phyloP scores from a whole-genome alignment of 2,329 filamentous ascomycete genomes.

The Alternaria postmessia region DNA sequence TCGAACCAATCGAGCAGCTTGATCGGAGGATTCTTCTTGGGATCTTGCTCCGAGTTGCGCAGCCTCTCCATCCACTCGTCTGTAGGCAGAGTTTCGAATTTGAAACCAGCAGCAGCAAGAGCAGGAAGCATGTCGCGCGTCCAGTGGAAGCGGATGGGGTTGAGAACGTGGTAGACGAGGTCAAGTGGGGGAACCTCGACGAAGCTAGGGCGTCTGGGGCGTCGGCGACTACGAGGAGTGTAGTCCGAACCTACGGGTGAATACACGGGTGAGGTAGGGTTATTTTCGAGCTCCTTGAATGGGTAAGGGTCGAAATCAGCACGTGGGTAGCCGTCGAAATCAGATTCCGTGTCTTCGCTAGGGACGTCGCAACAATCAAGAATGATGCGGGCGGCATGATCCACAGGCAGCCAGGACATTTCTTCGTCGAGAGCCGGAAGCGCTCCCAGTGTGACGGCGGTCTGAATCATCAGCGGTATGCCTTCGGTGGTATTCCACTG shows the following conservation, averaged over 20 bases:
- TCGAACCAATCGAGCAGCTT: constrained; percentile 44
- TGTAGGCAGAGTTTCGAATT: constrained; percentile 32
- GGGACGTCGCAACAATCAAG: constrained; percentile 15
- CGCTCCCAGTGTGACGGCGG: constrained; percentile 56
- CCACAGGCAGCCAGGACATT: constrained; percentile 56
- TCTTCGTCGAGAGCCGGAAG: constrained; percentile 57
- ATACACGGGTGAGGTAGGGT: too few species aligned
- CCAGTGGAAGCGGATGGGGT: constrained; percentile 61
- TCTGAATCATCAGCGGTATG: constrained; percentile 60
- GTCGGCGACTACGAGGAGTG: too few species aligned
- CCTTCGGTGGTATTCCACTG: constrained; percentile 62
- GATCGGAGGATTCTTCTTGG: constrained; percentile 36
- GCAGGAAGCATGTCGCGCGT: constrained; percentile 62
- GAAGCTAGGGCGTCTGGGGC: too few species aligned
- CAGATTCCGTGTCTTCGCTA: too few species aligned
- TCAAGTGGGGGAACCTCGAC: constrained; percentile 10
- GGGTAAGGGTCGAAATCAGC: too few species aligned
- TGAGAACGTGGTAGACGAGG: constrained; percentile 62
- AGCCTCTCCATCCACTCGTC: constrained; percentile 39
- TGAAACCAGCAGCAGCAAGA: constrained; percentile 54
- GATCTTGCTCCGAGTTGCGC: constrained; percentile 30
- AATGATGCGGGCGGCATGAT: constrained; percentile 52
- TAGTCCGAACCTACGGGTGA: too few species aligned
- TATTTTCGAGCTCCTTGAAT: too few species aligned
- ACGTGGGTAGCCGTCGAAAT: rapidly evolving